These are phyloP conservation scores for Leishmania amazonensis DNA, from an alignment of 208 protist genomes.

Conservation along the genomic window DNA sequence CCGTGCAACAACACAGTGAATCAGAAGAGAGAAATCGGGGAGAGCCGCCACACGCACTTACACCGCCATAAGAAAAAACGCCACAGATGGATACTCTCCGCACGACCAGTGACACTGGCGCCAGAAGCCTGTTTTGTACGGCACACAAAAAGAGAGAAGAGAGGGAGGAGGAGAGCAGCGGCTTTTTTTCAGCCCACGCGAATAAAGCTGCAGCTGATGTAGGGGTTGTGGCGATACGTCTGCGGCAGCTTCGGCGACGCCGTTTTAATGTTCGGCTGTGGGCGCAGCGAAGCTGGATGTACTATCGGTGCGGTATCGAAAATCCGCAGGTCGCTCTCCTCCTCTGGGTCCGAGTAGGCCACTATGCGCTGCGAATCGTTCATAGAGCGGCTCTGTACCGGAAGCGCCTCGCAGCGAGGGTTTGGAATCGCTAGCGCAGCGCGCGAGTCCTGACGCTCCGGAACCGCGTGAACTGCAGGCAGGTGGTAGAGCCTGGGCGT, in stretches of 20 bases:
- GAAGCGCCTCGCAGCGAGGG: too few species aligned
- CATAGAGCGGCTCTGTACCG: background rate
- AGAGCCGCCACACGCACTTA: background rate
- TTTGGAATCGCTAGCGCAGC: background rate
- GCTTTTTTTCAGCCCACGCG: background rate
- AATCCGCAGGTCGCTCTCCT: background rate
- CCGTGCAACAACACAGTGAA: background rate
- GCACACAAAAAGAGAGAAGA: background rate
- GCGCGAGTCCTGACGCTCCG: background rate
- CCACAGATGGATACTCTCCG: background rate
- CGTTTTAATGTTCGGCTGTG: background rate
- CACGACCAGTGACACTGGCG: background rate
- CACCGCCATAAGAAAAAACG: background rate
- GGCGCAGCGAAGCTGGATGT: background rate
- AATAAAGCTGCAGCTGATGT: conserved; percentile 12
- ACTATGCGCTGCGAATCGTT: background rate
- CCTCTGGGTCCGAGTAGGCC: background rate
- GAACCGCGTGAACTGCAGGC: background rate
- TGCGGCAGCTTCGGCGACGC: background rate
- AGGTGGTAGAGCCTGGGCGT: background rate
- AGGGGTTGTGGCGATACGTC: conserved; percentile 13
- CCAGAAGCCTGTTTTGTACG: background rate
- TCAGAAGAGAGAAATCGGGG: background rate
- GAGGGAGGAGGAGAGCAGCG: background rate
- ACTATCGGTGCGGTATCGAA: background rate